Evolutionary conservation across 1,284 basidiomycete species (phyloP), one percentile per base, ranked within the genome.

Genomic region (Cutaneotrichosporon arboriforme): DNA sequence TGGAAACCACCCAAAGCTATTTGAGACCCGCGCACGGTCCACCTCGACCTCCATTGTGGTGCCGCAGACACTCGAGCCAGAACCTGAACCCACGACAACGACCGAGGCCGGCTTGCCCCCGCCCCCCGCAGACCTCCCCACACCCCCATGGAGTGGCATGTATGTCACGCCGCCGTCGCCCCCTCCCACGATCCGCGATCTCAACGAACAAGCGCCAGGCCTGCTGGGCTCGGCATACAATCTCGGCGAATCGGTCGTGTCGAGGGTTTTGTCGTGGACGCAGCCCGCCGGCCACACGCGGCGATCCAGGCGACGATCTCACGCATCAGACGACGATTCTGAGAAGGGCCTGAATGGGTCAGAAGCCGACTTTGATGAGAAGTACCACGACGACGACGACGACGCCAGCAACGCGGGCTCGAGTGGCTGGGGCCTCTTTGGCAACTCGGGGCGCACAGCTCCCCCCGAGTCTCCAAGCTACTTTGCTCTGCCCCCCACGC

Each of bases 31-130:
- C 26, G 71, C 67, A 13, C 63, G 71, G 45, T 67, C 68, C 4
- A 73, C 69, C 3, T 69, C 66, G 21, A 73, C 71, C 4, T 69
- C 67, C 46, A 54, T 71, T n/a, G 71, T 68, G 44, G 55, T 62
- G 4, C 70, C 66, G 1, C 60, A 62, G 22, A 58, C 51, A 2
- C 52, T 55, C 7, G 47, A 46, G 14, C n/a, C 52, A 9, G 37
- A 53, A 8, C 52, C 43, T 9, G 55, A 53, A 21, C 44, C 49
- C 12, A 51, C 57, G 9, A 57, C 54, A 9, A 47, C 39, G 26
- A 14, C 58, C 54, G 38, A 59, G 58, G 9, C 49, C 47, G 35
- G 53, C 38, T 55, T 42, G 31, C 51, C 43, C 26, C 20, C 35
- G 18, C 26, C 55, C 37, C 49, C 50, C 31, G 22, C 49, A 36